Percentiles rank a stretch among this genome's conserved stretches.
Evolutionary conservation across 805 yeast genomes (phyloP).

Genomic region (Saturnispora mendoncae): DNA sequence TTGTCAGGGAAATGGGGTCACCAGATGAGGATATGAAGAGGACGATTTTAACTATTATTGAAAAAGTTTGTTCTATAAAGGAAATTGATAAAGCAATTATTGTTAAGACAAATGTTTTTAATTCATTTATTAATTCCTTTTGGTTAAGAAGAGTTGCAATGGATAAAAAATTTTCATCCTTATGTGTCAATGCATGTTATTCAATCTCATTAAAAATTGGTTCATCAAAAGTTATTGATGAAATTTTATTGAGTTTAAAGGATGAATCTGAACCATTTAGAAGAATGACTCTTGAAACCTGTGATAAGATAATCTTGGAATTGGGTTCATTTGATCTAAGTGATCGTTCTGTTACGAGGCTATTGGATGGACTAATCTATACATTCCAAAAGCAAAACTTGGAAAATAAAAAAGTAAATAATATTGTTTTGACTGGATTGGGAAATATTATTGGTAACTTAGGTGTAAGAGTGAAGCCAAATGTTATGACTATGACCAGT

Average conservation of each 20-base stretch:
- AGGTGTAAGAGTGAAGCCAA: constrained; percentile 59
- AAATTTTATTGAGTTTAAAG: constrained; percentile 50
- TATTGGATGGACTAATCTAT: constrained; percentile 71
- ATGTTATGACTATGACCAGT: constrained; percentile 61
- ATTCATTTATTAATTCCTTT: constrained; percentile 57
- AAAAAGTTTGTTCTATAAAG: constrained; percentile 54
- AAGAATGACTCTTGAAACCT: constrained; percentile 66
- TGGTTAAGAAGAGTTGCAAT: constrained; percentile 81
- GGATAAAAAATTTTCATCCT: constrained; percentile 45
- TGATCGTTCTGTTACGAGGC: constrained; percentile 46
- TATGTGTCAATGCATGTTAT: constrained; percentile 66
- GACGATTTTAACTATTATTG: constrained; percentile 60
- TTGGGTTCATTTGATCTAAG: constrained; percentile 54
- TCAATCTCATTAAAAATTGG: constrained; percentile 63
- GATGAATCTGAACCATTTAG: constrained; percentile 80
- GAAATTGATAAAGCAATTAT: constrained; percentile 45
- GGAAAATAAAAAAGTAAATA: constrained; percentile 32
- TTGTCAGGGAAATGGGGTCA: constrained; percentile 63
- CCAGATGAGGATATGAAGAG: constrained; percentile 85
- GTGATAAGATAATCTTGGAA: constrained; percentile 43
- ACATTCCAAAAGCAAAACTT: constrained; percentile 72
- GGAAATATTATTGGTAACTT: constrained; percentile 54
- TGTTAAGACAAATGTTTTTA: constrained; percentile 39
- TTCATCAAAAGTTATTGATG: constrained; percentile 47
- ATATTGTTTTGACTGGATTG: constrained; percentile 49